Conservation (phyloP, 2,329 filamentous ascomycete genomes). For the Scytalidium sp. region DNA sequence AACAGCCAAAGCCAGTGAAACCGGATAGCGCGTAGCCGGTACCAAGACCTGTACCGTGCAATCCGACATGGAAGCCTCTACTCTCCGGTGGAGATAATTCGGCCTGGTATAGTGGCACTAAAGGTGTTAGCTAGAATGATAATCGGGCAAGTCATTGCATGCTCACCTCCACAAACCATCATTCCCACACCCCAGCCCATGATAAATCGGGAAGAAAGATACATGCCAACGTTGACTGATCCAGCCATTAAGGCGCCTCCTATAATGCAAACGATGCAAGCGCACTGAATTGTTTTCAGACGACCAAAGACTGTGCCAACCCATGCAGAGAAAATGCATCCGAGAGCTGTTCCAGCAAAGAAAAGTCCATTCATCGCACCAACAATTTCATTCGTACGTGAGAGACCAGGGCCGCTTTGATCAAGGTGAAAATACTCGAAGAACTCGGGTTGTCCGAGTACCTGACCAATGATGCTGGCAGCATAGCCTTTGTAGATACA, state of each 20-base stretch:
- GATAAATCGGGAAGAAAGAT: neutral
- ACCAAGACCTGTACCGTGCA: neutral
- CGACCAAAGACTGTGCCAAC: neutral
- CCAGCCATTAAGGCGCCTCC: conserved; percentile 1
- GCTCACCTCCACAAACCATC: neutral
- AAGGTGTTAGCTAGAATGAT: too few species aligned
- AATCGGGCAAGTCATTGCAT: too few species aligned
- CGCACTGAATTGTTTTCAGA: neutral
- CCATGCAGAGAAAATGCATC: neutral
- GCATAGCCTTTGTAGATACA: neutral
- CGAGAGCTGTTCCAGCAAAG: neutral
- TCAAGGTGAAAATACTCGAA: neutral
- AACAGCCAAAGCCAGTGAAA: neutral
- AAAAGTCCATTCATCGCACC: conserved; percentile 1
- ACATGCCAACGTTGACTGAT: conserved; percentile 3
- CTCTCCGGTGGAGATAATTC: conserved; percentile 1
- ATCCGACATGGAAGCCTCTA: conserved; percentile 1
- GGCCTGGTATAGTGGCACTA: neutral
- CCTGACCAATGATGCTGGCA: neutral
- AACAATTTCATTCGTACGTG: conserved; percentile 1
- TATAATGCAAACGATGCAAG: neutral
- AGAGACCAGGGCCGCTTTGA: neutral
- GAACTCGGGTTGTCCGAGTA: neutral
- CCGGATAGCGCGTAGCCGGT: neutral
- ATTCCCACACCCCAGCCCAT: conserved; percentile 2